Percentiles rank a stretch among this genome's conserved stretches.
Conservation (phyloP, 78 protist species). For the Dictyostelium discoideum region DNA sequence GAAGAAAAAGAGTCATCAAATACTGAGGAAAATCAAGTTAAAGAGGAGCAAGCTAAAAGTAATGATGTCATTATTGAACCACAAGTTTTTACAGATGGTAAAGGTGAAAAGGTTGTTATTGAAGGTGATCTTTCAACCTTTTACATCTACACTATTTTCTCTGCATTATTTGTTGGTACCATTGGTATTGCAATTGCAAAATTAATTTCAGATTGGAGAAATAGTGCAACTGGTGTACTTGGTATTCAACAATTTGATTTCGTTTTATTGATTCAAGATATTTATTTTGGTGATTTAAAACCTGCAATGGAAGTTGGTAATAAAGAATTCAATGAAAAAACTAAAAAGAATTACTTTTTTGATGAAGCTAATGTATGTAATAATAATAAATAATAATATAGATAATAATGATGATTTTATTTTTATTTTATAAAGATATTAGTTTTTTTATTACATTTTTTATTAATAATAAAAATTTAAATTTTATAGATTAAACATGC, state of each 20-base stretch:
- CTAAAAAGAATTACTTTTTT: not conserved
- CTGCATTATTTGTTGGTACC: not conserved
- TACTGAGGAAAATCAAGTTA: not conserved
- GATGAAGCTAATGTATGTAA: not conserved
- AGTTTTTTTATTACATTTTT: not conserved
- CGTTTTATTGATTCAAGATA: not conserved
- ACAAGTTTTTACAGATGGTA: too few species aligned
- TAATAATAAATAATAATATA: not conserved
- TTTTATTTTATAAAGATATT: not conserved
- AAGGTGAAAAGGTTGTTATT: not conserved
- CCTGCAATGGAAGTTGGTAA: not conserved
- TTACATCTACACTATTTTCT: not conserved
- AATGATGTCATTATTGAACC: too few species aligned
- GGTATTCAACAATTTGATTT: not conserved
- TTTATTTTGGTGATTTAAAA: constrained; percentile 5
- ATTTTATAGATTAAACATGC: not conserved
- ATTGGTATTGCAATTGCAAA: not conserved
- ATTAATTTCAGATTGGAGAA: too few species aligned
- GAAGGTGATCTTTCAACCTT: not conserved
- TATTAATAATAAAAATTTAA: too few species aligned
- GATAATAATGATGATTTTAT: too few species aligned
- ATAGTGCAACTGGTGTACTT: not conserved
- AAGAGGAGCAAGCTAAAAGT: too few species aligned
- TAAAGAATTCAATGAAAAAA: not conserved
- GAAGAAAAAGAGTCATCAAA: not conserved